These are phyloP conservation scores for barrel medic (Medicago truncatula) DNA, from an alignment of 306 rosid species.

Conservation along the genomic window MtrunA17r5.0-ANR NC_053042.1:18815001-18815500, in stretches of 20 bases:
- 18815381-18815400: background rate
- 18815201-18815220: slow-evolving; percentile 56
- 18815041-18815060: slow-evolving; percentile 63
- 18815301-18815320: slow-evolving; percentile 64
- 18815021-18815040: slow-evolving; percentile 59
- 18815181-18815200: slow-evolving; percentile 52
- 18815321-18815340: slow-evolving; percentile 66
- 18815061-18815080: slow-evolving; percentile 51
- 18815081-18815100: slow-evolving; percentile 65
- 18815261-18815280: slow-evolving; percentile 60
- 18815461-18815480: no score
- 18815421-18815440: background rate
- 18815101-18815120: slow-evolving; percentile 65
- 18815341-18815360: slow-evolving; percentile 62
- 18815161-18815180: slow-evolving; percentile 55
- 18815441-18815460: no score
- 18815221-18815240: slow-evolving; percentile 70
- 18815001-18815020: slow-evolving; percentile 46
- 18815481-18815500: no score
- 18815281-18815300: slow-evolving; percentile 60
- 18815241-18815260: slow-evolving; percentile 55
- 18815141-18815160: slow-evolving; percentile 64
- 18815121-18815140: slow-evolving; percentile 67
- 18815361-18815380: background rate
- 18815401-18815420: background rate